Base-by-base conservation (phyloP, 1,284 basidiomycete species). In the Stereum hirsutum region DNA sequence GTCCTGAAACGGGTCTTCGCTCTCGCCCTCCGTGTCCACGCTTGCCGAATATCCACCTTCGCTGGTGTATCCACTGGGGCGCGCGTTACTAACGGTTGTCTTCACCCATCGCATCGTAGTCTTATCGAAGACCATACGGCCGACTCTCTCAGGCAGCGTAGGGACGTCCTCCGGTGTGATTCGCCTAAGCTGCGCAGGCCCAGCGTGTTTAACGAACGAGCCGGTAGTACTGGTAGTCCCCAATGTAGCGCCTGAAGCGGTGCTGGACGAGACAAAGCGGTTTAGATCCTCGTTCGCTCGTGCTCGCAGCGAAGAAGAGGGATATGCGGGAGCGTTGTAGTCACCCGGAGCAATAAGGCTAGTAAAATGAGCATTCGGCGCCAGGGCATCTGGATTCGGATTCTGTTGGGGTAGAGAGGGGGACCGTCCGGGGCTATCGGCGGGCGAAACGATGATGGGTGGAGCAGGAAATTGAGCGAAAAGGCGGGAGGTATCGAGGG, bases 61-160 rank as follows among this genome's bases (percentile, higher is more conserved):
- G 26, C 50, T 48, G 39, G 55, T 50, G 41, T 47, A 54, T 48
- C 28, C 37, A 24, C 45, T 39, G 20, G 44, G 60, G 47, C 56
- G 68, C 35, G 56, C 61, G 25, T 53, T 56, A 39, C 49, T 58
- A 15, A 60, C 66, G 7, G 62, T 74, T 32, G 63, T 77, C 60
- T 82, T 84, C 39, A 92, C 78, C 92, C 92, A 96, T 49, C 76
- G 76, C 78, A 88, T 87, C 59, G 77, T 70, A 28, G 72, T 71
- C 45, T 72, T 76, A 62, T 95, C 92, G 52, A 82, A 92, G 31
- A 88, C 66, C 91, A 96, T 94, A 55, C 78, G 78, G 1, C 90
- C 90, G 35, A 92, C 78, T 40, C 78, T 70, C 21, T 89, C 82
- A 1, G 87, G 81, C 20, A 89, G 65, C 30, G 74, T 56, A 11